phyloP scores from a whole-genome alignment of 129 eudicot species.

The Pulicaria dysenterica region DNA sequence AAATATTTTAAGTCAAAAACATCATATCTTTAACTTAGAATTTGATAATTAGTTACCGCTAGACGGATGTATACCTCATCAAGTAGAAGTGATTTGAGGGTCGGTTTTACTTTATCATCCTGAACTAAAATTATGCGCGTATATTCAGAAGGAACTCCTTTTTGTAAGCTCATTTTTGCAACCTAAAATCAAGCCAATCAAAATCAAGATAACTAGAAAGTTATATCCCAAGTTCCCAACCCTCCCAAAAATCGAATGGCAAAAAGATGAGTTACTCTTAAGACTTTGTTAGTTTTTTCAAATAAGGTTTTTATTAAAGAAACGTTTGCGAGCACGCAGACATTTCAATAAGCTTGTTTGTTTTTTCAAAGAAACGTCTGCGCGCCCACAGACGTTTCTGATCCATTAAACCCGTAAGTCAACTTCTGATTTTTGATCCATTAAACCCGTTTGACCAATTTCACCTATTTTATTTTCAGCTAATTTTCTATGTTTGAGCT shows the following conservation, averaged over 20 bases:
- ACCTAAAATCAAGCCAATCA: constrained; percentile 40
- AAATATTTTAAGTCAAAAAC: neutral
- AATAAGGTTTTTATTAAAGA: no score
- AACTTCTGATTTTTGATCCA: neutral
- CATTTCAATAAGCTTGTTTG: no score
- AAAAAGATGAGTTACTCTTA: neutral
- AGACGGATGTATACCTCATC: constrained; percentile 30
- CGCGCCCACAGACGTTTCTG: no score
- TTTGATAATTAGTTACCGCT: neutral
- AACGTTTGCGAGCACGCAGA: no score
- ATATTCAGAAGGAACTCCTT: constrained; percentile 75
- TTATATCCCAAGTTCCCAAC: neutral
- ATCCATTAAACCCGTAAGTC: neutral
- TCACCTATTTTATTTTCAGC: neutral
- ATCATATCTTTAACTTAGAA: neutral
- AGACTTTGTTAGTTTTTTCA: no score
- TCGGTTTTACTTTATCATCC: constrained; percentile 36
- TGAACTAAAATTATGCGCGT: constrained; percentile 56
- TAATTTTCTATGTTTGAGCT: neutral
- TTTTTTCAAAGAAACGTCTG: no score
- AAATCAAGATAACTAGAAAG: neutral
- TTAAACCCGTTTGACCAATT: neutral
- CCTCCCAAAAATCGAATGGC: neutral
- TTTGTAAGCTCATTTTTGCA: constrained; percentile 62
- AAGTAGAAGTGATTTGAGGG: constrained; percentile 20